Percentiles rank a stretch among this genome's conserved stretches.
These are phyloP conservation scores for Scheffersomyces coipomensis DNA, from an alignment of 805 yeast species.

Conservation along the genomic window DNA sequence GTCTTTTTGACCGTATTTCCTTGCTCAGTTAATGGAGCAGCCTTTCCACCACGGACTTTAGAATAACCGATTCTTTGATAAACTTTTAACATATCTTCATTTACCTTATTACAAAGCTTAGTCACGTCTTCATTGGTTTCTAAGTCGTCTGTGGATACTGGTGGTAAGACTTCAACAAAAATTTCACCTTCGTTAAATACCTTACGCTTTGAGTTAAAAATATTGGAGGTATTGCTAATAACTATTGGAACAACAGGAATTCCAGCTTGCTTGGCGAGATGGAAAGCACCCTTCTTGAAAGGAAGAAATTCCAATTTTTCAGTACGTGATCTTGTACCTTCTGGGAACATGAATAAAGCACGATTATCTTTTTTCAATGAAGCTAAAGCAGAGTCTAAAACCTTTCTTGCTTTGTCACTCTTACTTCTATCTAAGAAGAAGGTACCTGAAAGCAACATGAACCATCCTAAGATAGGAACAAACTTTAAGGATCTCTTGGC, in stretches of 20 bases:
- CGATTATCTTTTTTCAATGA: slow-evolving; percentile 62
- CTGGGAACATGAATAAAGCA: slow-evolving; percentile 90
- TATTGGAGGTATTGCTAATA: slow-evolving; percentile 77
- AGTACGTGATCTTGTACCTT: slow-evolving; percentile 90
- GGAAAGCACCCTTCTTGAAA: slow-evolving; percentile 97
- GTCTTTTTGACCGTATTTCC: no score
- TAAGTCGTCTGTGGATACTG: slow-evolving; percentile 69
- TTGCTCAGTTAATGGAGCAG: no score
- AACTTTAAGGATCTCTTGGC: slow-evolving; percentile 83
- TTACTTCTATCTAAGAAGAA: slow-evolving; percentile 84
- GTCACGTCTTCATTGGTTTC: slow-evolving; percentile 67
- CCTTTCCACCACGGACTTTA: slow-evolving; percentile 5
- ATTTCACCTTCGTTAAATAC: slow-evolving; percentile 80
- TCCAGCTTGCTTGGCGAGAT: slow-evolving; percentile 88
- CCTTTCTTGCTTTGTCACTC: slow-evolving; percentile 70
- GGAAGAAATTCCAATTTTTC: slow-evolving; percentile 70
- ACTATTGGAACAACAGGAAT: slow-evolving; percentile 89
- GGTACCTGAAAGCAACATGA: slow-evolving; percentile 88
- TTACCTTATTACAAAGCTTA: slow-evolving; percentile 53
- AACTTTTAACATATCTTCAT: slow-evolving; percentile 53
- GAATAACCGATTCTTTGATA: slow-evolving; percentile 45
- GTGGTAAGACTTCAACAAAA: slow-evolving; percentile 74
- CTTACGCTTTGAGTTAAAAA: slow-evolving; percentile 59
- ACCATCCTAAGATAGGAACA: slow-evolving; percentile 95
- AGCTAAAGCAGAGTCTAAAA: slow-evolving; percentile 68